Conservation (phyloP, 805 yeast species). For the Ogataea siamensis region DNA sequence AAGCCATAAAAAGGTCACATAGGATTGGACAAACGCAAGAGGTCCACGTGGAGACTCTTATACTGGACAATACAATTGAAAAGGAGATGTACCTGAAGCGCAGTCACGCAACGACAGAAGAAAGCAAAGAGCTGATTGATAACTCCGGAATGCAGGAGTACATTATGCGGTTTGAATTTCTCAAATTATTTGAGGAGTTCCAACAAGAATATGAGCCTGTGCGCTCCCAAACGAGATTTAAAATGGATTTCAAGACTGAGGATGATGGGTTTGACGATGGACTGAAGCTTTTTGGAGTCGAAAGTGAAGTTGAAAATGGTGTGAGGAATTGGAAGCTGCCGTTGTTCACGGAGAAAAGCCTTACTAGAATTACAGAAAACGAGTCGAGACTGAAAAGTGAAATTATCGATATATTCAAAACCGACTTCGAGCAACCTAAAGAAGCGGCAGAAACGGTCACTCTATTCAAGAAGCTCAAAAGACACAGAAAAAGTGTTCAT, state of each 20-base stretch:
- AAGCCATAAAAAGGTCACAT: constrained; percentile 75
- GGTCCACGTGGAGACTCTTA: constrained; percentile 67
- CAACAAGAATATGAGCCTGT: constrained; percentile 41
- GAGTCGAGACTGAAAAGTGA: constrained; percentile 19
- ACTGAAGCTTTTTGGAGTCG: constrained; percentile 13
- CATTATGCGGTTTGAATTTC: constrained; percentile 49
- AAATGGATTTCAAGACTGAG: constrained; percentile 9
- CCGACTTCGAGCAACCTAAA: constrained; percentile 3
- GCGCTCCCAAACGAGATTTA: constrained; percentile 25
- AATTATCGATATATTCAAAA: constrained; percentile 10
- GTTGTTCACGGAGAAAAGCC: constrained; percentile 33
- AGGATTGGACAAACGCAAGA: constrained; percentile 68
- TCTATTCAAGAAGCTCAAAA: constrained; percentile 19
- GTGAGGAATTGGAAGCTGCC: constrained; percentile 37
- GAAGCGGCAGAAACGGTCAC: constrained; percentile 2
- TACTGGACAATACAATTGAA: constrained; percentile 60
- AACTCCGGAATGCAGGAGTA: constrained; percentile 58
- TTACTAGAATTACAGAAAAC: constrained; percentile 28
- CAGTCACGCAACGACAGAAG: constrained; percentile 21
- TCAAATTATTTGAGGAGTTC: constrained; percentile 32
- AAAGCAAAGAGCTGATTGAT: constrained; percentile 46
- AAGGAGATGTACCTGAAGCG: constrained; percentile 58
- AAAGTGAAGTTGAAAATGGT: constrained; percentile 15
- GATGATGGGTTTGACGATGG: constrained; percentile 22
- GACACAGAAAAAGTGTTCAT: constrained; percentile 20